A percentile compares a stretch with the other conserved stretches of the same genome.
Evolutionary conservation across 2,329 filamentous ascomycete species (phyloP).

Genomic region (Pleoardoris graminearum): DNA sequence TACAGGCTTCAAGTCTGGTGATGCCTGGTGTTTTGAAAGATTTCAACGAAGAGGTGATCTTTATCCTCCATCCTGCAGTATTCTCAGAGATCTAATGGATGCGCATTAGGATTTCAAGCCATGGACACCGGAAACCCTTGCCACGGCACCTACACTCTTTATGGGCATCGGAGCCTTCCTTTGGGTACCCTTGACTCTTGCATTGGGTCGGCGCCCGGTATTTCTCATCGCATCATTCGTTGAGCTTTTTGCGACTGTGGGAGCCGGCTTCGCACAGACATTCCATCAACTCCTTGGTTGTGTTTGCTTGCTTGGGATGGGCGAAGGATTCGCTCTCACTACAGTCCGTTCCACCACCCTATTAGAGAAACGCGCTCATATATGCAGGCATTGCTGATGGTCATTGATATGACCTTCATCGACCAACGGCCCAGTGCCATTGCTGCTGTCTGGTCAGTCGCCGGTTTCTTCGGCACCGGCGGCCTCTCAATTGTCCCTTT

Average conservation of each 20-base stretch:
- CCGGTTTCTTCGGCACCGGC: conserved; percentile 27
- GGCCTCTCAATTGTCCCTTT: conserved; percentile 32
- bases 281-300: conserved; percentile 36
- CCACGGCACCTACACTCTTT: conserved; percentile 37
- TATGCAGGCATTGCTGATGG: conserved; percentile 40
- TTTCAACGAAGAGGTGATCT: conserved; percentile 20
- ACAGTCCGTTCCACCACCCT: no score
- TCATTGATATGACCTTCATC: conserved; percentile 48
- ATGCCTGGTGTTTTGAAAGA: conserved; percentile 16
- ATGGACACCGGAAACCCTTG: conserved; percentile 31
- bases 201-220: conserved; percentile 45
- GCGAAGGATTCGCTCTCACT: conserved; percentile 39
- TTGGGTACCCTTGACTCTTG: conserved; percentile 46
- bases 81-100: background rate
- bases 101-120: no score
- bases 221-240: conserved; percentile 37
- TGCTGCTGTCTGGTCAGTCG: conserved; percentile 42
- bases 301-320: conserved; percentile 41
- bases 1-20: conserved; percentile 26
- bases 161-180: conserved; percentile 44
- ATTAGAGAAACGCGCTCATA: no score
- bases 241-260: conserved; percentile 30
- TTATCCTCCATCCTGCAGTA: background rate
- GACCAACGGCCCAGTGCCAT: conserved; percentile 43
- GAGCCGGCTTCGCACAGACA: conserved; percentile 28